Base-by-base conservation (phyloP, 2,329 filamentous ascomycete species). In the Alternaria conjuncta region DNA sequence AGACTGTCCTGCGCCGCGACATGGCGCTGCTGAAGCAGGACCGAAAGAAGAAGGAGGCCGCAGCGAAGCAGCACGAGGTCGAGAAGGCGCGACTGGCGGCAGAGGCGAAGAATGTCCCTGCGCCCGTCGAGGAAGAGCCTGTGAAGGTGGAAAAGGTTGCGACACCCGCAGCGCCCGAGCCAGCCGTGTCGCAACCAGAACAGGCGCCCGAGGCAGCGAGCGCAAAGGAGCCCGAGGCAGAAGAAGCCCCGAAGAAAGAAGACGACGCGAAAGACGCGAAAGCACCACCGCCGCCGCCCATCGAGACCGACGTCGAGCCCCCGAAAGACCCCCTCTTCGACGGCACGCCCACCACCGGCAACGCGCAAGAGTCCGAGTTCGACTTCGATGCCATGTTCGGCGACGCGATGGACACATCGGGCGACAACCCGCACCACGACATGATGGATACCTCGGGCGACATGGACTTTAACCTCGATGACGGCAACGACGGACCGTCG, bases 361-460 rank as follows among this genome's bases (percentile, higher is more conserved):
- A 74, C 26, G 65, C 70, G 15, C 71, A 74, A 57, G 75, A 79
- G 21, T 68, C 68, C n/a, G 79, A 81, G 32, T 79, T 82, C 61
- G 81, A 82, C 57, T 78, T 79, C 55, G 77, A 79, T 49, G 73
- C 76, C 60, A 74, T 78, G 55, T 80, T 80, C 43, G 76, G 73
- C 60, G 75, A 79, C 60, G 57, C 68, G 3, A 73, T 74, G 65
- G 73, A 74, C 60, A 72, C 71, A 2, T 55, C 69, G 8, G 71
- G 57, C 45, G 69, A 64, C 47, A 64, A 71, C 12, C 57, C 60
- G 30, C 60, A 64, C 23, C 66, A 71, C 57, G 62, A 75, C 53
- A 68, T 71, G 62, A 72, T 76, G 71, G 73, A 77, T 56, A 66
- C 67, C 7, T 66, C 71, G 1, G 71, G 59, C 20, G 73, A 79